Conservation (phyloP, 495 filamentous ascomycete genomes). For the Chaetomidium leptoderma region DNA sequence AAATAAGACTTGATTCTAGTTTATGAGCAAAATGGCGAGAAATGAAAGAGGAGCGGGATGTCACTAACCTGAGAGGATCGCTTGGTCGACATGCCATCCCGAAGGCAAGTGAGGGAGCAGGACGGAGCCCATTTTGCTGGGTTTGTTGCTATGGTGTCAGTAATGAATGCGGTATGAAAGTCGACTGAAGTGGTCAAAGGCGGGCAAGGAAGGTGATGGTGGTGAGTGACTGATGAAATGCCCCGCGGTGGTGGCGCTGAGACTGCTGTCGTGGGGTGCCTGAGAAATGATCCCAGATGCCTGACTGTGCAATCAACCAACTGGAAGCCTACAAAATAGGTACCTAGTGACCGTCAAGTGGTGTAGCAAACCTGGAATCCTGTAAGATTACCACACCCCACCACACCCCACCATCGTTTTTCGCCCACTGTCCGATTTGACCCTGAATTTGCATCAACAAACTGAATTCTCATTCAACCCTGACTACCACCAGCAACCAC, state of each 20-base stretch:
- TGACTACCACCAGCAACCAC: no score
- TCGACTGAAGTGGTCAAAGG: not conserved
- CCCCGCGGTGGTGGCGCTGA: not conserved
- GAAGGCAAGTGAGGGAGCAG: conserved; percentile 88
- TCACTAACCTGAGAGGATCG: conserved; percentile 58
- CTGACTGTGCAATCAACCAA: not conserved
- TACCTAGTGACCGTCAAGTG: no score
- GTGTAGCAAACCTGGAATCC: no score
- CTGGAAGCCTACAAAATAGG: no score
- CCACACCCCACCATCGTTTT: no score
- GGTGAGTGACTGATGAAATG: not conserved
- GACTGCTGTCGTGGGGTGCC: not conserved
- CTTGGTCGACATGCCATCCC: conserved; percentile 96
- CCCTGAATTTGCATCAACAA: not conserved
- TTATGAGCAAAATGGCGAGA: conserved; percentile 6
- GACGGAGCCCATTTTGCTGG: conserved; percentile 71
- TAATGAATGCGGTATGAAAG: not conserved
- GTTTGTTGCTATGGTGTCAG: not conserved
- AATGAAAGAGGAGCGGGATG: not conserved
- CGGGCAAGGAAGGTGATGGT: not conserved
- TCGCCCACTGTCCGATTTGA: no score
- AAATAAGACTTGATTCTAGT: not conserved
- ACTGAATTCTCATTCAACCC: not conserved
- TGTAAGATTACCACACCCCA: no score
- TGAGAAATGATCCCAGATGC: not conserved